Evolutionary conservation across 768 basidiomycete species (phyloP).

Genomic region (Phlegmacium glaucopus): DNA sequence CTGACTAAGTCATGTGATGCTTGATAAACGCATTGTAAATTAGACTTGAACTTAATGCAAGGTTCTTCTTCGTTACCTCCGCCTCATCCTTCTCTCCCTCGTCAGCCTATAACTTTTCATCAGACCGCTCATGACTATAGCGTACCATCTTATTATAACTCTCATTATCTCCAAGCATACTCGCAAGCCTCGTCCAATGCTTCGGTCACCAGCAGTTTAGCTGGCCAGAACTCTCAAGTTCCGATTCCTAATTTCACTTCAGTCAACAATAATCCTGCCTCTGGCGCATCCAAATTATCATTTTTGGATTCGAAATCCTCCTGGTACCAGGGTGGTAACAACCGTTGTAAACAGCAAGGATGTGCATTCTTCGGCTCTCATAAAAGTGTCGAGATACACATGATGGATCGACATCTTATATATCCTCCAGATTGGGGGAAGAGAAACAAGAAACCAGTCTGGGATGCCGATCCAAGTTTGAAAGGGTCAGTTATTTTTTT

Average conservation of each 20-base stretch:
- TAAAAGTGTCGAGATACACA: slow-evolving; percentile 73
- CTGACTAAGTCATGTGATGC: slow-evolving; percentile 19
- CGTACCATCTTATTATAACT: slow-evolving; percentile 33
- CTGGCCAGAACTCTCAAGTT: background rate
- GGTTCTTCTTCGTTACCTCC: slow-evolving; percentile 14
- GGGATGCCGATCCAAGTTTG: slow-evolving; percentile 82
- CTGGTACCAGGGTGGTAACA: slow-evolving; percentile 66
- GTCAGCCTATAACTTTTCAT: background rate
- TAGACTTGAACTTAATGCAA: background rate
- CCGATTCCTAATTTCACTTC: too few species aligned
- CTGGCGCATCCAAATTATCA: slow-evolving; percentile 2
- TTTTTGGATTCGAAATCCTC: slow-evolving; percentile 14
- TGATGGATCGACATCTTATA: slow-evolving; percentile 89
- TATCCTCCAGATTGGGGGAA: slow-evolving; percentile 73
- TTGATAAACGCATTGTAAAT: background rate
- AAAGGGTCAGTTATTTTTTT: slow-evolving; percentile 52
- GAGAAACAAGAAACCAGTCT: slow-evolving; percentile 50
- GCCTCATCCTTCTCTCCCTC: slow-evolving; percentile 18
- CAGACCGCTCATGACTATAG: slow-evolving; percentile 10
- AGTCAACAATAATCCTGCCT: too few species aligned
- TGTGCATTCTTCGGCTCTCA: slow-evolving; percentile 69
- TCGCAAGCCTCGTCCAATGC: slow-evolving; percentile 24
- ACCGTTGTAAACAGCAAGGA: slow-evolving; percentile 56
- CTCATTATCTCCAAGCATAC: slow-evolving; percentile 58
- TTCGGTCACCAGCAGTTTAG: background rate